These are phyloP conservation scores for Volvox carteri DNA, from an alignment of 163 green algal genomes.

Conservation along the genomic window DNA sequence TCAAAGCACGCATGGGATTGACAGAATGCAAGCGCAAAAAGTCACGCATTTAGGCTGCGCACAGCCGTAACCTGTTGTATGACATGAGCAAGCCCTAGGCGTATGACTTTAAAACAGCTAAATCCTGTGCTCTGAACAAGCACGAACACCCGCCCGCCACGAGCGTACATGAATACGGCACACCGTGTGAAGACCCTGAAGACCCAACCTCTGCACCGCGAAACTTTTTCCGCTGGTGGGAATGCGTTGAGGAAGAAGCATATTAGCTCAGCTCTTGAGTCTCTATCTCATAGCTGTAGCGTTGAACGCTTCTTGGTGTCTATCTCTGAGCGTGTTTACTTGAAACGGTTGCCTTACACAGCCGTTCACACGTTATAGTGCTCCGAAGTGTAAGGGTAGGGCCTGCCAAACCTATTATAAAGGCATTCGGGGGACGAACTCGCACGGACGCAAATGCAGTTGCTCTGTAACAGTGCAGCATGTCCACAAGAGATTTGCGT, in stretches of 20 bases:
- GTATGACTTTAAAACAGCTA: neutral
- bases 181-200: neutral
- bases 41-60: too few species aligned
- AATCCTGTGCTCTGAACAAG: neutral
- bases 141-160: neutral
- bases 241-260: neutral
- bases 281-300: neutral
- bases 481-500: constrained; percentile 18
- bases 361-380: neutral
- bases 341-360: neutral
- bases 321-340: neutral
- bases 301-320: constrained; percentile 1
- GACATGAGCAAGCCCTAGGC: neutral
- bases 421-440: neutral
- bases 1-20: neutral
- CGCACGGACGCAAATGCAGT: constrained; percentile 39
- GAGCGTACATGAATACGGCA: neutral
- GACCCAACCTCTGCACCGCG: neutral
- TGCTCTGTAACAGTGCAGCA: constrained; percentile 36
- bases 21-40: neutral
- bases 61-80: neutral
- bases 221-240: neutral
- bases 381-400: neutral
- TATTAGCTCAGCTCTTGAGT: neutral
- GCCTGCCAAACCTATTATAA: neutral